phyloP scores from a whole-genome alignment of 805 yeast species.

The Wickerhamiella cacticola region DNA sequence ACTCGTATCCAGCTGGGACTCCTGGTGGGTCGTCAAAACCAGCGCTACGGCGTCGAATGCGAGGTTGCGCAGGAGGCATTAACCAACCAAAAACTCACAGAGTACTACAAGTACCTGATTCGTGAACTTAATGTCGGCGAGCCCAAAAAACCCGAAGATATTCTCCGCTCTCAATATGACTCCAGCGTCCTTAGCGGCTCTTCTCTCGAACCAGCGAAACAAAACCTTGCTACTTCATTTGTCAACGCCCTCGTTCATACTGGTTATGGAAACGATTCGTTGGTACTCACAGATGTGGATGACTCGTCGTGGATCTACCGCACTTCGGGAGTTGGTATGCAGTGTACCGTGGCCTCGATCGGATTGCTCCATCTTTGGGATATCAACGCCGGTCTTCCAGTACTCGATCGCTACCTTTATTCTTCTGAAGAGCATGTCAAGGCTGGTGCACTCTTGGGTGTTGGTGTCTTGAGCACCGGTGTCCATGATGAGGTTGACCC shows the following conservation, averaged over 20 bases:
- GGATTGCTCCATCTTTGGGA: constrained; percentile 92
- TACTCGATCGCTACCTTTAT: constrained; percentile 76
- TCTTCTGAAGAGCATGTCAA: constrained; percentile 76
- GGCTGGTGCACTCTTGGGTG: constrained; percentile 94
- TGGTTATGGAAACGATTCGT: constrained; percentile 80
- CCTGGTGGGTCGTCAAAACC: constrained; percentile 75
- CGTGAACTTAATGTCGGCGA: constrained; percentile 80
- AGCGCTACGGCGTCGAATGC: constrained; percentile 47
- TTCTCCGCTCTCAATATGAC: constrained; percentile 84
- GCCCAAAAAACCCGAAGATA: constrained; percentile 90
- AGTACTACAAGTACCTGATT: constrained; percentile 65
- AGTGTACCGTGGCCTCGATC: constrained; percentile 79
- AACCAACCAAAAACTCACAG: constrained; percentile 65
- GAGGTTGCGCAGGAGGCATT: constrained; percentile 70
- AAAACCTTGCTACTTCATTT: constrained; percentile 87
- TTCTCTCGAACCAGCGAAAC: constrained; percentile 81
- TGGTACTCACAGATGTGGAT: constrained; percentile 57
- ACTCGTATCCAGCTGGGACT: constrained; percentile 85
- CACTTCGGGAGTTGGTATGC: constrained; percentile 85
- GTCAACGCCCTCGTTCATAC: constrained; percentile 84
- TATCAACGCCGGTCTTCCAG: constrained; percentile 75
- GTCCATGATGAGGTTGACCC: constrained; percentile 95
- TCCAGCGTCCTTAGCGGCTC: constrained; percentile 43
- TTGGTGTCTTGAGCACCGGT: constrained; percentile 83
- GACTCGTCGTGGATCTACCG: constrained; percentile 73